These are phyloP conservation scores for Sporothrix sp. DNA, from an alignment of 2,329 filamentous ascomycete genomes.

Conservation along the genomic window DNA sequence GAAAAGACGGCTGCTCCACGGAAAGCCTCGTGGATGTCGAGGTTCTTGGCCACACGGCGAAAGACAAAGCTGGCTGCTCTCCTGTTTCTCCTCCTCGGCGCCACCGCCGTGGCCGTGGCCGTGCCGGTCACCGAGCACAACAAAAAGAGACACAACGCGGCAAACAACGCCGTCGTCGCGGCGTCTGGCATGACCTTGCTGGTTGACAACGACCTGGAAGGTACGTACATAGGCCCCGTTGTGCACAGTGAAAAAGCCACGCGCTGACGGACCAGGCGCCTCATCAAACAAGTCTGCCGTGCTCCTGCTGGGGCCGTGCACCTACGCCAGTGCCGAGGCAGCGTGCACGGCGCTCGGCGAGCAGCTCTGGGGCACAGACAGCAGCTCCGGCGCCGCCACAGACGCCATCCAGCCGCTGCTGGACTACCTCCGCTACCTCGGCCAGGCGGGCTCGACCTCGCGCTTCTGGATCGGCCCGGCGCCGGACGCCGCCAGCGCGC, in stretches of 20 bases:
- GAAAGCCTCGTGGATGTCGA: background rate
- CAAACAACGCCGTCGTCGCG: background rate
- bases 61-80: constrained; percentile 14
- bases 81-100: constrained; percentile 16
- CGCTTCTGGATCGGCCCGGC: constrained; percentile 29
- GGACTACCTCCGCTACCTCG: constrained; percentile 29
- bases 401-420: constrained; percentile 25
- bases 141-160: background rate
- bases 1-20: background rate
- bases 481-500: background rate
- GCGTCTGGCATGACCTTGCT: constrained; percentile 29
- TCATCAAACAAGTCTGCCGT: constrained; percentile 26
- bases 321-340: constrained; percentile 23
- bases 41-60: constrained; percentile 5
- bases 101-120: constrained; percentile 7
- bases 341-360: constrained; percentile 31
- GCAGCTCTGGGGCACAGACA: constrained; percentile 28
- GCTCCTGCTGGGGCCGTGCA: constrained; percentile 26
- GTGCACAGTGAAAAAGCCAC: background rate
- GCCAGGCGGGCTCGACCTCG: constrained; percentile 18
- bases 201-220: constrained; percentile 33
- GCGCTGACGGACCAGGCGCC: constrained; percentile 22
- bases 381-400: constrained; percentile 11
- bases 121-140: constrained; percentile 6
- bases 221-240: constrained; percentile 16